phyloP scores from a whole-genome alignment of 495 filamentous ascomycete genomes.

The Rostrohypoxylon terebratum region DNA sequence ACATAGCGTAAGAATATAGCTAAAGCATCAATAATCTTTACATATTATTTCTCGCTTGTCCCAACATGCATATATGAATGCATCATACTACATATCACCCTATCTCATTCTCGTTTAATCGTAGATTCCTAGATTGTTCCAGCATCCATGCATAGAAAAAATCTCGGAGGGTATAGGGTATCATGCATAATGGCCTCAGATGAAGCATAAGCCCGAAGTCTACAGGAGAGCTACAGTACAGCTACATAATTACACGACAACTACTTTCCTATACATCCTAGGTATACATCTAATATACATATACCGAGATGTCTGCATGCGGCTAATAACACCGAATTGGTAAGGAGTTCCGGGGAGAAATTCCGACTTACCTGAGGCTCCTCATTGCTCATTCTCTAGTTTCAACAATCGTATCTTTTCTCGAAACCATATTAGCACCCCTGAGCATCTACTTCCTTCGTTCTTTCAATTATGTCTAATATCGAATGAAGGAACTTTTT shows the following conservation, averaged over 20 bases:
- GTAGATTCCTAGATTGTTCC: constrained; percentile 29
- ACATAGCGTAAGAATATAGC: neutral
- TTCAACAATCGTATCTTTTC: constrained; percentile 13
- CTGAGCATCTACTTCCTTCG: constrained; percentile 29
- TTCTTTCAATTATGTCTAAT: neutral
- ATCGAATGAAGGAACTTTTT: constrained; percentile 15
- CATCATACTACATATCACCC: constrained; percentile 19
- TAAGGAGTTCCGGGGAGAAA: constrained; percentile 24
- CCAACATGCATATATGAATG: constrained; percentile 33
- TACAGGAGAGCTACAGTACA: constrained; percentile 23
- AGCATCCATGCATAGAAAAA: constrained; percentile 26
- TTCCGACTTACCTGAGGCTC: constrained; percentile 25
- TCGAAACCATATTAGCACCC: constrained; percentile 9
- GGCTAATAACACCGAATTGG: constrained; percentile 25
- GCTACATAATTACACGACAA: neutral
- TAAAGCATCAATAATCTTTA: neutral
- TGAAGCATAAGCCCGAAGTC: neutral
- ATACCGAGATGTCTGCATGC: neutral
- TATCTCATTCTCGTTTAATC: constrained; percentile 21
- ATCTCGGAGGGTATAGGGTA: neutral
- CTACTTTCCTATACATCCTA: neutral
- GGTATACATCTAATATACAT: constrained; percentile 6
- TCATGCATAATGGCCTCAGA: constrained; percentile 1
- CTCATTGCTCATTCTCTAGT: constrained; percentile 8
- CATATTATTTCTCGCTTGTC: constrained; percentile 17